Evolutionary conservation across 2,329 filamentous ascomycete genomes (phyloP), one percentile per base, ranked within the genome.

Genomic region (Alternaria metachromatica): DNA sequence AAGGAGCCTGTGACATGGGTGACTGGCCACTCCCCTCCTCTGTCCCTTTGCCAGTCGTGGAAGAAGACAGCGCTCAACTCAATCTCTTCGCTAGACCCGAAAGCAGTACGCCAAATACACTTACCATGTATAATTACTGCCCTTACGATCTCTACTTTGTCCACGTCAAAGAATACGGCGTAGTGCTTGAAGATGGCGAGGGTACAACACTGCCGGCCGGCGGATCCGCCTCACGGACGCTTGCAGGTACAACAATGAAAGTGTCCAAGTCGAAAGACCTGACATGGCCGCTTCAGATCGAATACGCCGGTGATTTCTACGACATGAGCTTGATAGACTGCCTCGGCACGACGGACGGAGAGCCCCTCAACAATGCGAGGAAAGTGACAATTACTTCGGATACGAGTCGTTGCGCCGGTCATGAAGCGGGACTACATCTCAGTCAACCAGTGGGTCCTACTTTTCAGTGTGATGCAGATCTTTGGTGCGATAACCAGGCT

Each of bases 401-500:
- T 21, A 57, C 57, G 1, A 67, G 55, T 12, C 54, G 25, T 5
- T 72, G 70, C 51, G 60, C 60, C 0, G 69, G 71, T 3, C 66
- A 67, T 20, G 68, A 69, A 44, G 50, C 45, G 15, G 71, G 71
- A 3, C 30, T 73, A 18, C 68, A 71, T 30, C 61, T 72, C 43
- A 65, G 68, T 9, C 67, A 68, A 18, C 28, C 54, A 3, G 53
- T 54, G 5, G 44, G 54, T 3, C 28, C 37, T 43, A 64, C 48
- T 13, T 73, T 65, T 26, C 69, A 72, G 45, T 73, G 71, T 33
- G 62, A 41, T 2, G 55, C 60, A 4, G 62, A 49, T 0, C 28
- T 51, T n/a, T 71, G 66, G 67, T 73, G 71, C 49, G 69, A 73
- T 59, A 66, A 69, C 6, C 69, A 72, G n/a, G 65, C 63, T 5